Conservation (phyloP, 192 early-diverging fungal species). For the Pilaira anomala region DNA sequence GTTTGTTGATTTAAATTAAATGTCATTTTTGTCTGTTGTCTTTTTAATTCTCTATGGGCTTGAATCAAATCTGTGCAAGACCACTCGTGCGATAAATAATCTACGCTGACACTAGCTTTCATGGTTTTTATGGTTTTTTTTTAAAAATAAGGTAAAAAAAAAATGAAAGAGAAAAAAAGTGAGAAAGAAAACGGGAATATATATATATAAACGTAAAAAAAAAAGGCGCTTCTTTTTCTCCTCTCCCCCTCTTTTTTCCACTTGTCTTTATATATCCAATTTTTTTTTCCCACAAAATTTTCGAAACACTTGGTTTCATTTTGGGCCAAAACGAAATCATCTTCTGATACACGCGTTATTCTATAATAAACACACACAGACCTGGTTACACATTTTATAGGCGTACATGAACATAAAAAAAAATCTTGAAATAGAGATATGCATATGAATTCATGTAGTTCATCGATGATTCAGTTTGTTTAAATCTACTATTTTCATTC, state of each 20-base stretch:
- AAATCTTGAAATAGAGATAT: no score
- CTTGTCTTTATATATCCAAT: neutral
- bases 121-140: slow-evolving; percentile 19
- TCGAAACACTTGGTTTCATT: slow-evolving; percentile 17
- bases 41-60: slow-evolving; percentile 14
- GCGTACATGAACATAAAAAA: no score
- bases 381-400: no score
- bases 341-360: slow-evolving; percentile 3
- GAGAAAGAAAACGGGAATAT: neutral
- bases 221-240: no score
- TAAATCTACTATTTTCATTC: no score
- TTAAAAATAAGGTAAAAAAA: neutral
- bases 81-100: slow-evolving; percentile 35
- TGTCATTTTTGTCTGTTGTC: slow-evolving; percentile 10
- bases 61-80: slow-evolving; percentile 19
- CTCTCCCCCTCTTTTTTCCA: neutral
- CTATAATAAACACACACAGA: no score
- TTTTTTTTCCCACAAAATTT: neutral
- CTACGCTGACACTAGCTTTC: slow-evolving; percentile 22
- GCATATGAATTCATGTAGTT: no score
- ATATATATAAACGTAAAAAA: neutral
- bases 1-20: neutral
- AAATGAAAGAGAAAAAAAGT: neutral
- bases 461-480: no score
- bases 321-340: slow-evolving; percentile 6